Conservation (phyloP, 1,139 yeast species). For the Lodderomyces orthopsilosis region DNA sequence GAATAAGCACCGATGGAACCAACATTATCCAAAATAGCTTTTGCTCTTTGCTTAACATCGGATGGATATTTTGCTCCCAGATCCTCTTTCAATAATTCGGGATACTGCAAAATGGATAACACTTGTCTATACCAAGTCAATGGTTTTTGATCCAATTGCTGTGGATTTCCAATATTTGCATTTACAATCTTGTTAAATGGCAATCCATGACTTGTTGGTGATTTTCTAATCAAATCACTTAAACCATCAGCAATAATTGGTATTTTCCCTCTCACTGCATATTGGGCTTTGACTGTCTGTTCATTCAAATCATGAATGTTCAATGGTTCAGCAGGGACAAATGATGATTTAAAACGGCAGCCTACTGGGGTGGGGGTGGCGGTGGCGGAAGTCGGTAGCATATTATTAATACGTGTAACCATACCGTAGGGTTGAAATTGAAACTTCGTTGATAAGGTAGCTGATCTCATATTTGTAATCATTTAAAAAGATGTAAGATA, state of each 20-base stretch:
- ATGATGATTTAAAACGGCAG: slow-evolving; percentile 9
- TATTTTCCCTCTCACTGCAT: slow-evolving; percentile 92
- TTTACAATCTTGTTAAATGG: slow-evolving; percentile 78
- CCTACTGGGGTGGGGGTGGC: background rate
- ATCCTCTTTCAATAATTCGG: slow-evolving; percentile 50
- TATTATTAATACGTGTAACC: background rate
- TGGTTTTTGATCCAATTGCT: slow-evolving; percentile 91
- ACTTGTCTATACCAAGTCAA: slow-evolving; percentile 95
- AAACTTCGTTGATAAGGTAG: background rate
- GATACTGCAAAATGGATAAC: slow-evolving; percentile 79
- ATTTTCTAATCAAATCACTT: slow-evolving; percentile 45
- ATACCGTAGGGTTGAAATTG: background rate
- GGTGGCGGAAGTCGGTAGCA: background rate
- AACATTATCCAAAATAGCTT: slow-evolving; percentile 52
- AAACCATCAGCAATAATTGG: slow-evolving; percentile 93
- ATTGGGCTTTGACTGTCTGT: slow-evolving; percentile 77
- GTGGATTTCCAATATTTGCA: slow-evolving; percentile 97
- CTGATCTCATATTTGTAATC: background rate
- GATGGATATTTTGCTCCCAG: slow-evolving; percentile 40
- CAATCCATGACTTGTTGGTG: slow-evolving; percentile 54
- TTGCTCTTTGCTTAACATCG: slow-evolving; percentile 77
- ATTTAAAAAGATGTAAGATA: background rate
- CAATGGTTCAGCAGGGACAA: slow-evolving; percentile 24
- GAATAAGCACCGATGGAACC: slow-evolving; percentile 95
- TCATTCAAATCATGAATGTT: slow-evolving; percentile 57